phyloP scores from a whole-genome alignment of 257 asterid genomes.

The Lithospermum erythrorhizon region DNA sequence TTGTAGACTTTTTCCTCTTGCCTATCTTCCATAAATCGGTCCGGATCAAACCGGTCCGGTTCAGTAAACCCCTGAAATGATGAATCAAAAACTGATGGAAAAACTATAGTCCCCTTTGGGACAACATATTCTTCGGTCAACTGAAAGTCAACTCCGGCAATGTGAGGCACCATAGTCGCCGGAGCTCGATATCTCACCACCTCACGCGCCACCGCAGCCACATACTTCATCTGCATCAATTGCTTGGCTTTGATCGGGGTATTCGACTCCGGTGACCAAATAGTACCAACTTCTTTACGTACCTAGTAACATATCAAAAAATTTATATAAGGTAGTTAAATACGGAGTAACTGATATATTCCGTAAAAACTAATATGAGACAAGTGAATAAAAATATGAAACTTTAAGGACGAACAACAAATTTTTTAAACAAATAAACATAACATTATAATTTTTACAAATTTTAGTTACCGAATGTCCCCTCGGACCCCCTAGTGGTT shows the following conservation, averaged over 20 bases:
- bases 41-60: conserved; percentile 81
- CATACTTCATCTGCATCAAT: conserved; percentile 67
- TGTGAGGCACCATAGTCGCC: conserved; percentile 91
- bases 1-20: conserved; percentile 70
- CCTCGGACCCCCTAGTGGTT: too few species aligned
- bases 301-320: too few species aligned
- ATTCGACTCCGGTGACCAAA: conserved; percentile 48
- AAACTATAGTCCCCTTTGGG: conserved; percentile 78
- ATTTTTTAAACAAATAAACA: too few species aligned
- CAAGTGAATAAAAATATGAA: too few species aligned
- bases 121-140: conserved; percentile 49
- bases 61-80: conserved; percentile 77
- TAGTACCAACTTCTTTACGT: conserved; percentile 30
- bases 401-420: too few species aligned
- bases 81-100: conserved; percentile 85
- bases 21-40: conserved; percentile 66
- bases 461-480: too few species aligned
- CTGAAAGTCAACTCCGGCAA: conserved; percentile 61
- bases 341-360: too few species aligned
- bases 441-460: too few species aligned
- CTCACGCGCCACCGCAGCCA: conserved; percentile 92
- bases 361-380: too few species aligned
- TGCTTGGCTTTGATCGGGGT: conserved; percentile 38
- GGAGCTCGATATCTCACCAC: conserved; percentile 73
- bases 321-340: too few species aligned